Percentiles rank a stretch among this genome's conserved stretches.
Conservation (phyloP, 1,284 basidiomycete genomes). For the Pascua guehoae region DNA sequence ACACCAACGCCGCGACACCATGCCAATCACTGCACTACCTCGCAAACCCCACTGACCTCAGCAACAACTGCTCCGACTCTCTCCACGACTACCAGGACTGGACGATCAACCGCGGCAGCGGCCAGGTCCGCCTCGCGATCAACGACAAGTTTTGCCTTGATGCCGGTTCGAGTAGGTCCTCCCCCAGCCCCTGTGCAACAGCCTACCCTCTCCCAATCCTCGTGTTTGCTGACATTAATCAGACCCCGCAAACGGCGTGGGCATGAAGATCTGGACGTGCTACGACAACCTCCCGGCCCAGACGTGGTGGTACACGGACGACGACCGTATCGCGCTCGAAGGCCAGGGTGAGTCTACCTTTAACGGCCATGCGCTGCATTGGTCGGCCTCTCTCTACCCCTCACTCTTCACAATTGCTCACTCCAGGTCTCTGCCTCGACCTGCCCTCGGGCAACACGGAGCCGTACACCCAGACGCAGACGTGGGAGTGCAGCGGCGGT, state of each 20-base stretch:
- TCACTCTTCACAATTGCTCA: not conserved
- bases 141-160: conserved; percentile 34
- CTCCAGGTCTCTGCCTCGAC: conserved; percentile 7
- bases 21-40: no score
- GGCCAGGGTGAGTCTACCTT: not conserved
- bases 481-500: conserved; percentile 21
- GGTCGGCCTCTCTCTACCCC: conserved; percentile 4
- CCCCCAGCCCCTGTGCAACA: not conserved
- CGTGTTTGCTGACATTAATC: not conserved
- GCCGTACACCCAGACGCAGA: conserved; percentile 24
- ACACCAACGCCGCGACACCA: no score
- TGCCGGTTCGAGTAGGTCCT: conserved; percentile 17
- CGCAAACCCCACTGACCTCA: no score
- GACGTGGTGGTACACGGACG: conserved; percentile 9
- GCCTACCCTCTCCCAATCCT: not conserved
- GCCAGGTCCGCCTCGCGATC: conserved; percentile 25
- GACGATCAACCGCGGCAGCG: conserved; percentile 14
- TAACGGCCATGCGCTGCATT: conserved; percentile 1
- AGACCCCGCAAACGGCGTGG: conserved; percentile 9
- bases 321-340: conserved; percentile 6
- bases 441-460: conserved; percentile 5
- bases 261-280: conserved; percentile 17
- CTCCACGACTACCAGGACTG: no score
- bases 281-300: conserved; percentile 9
- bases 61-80: no score